Percentiles rank a stretch among this genome's conserved stretches.
phyloP scores from a whole-genome alignment of 495 filamentous ascomycete species.

The Cairneyella variabilis region DNA sequence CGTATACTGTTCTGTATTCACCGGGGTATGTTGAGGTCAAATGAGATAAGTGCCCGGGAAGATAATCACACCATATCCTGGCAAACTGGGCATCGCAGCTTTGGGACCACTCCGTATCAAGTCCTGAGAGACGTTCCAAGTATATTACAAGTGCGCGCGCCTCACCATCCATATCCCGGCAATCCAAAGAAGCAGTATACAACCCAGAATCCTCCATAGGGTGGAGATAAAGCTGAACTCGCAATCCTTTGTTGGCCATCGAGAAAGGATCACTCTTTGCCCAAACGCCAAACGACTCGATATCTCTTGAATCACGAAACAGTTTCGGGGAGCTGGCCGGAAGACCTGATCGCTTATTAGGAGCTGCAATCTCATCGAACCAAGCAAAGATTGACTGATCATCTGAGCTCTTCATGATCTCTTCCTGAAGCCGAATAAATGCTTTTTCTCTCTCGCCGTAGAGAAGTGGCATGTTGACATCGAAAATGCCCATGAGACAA shows the following conservation, averaged over 20 bases:
- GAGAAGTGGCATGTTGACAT: too few species aligned
- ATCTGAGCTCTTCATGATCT: slow-evolving; percentile 20
- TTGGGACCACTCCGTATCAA: not conserved
- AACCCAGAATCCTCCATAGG: not conserved
- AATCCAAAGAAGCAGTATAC: not conserved
- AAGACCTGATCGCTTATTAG: not conserved
- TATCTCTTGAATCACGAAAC: not conserved
- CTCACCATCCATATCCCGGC: not conserved
- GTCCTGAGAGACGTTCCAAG: not conserved
- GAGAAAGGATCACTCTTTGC: not conserved
- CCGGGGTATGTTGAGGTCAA: not conserved
- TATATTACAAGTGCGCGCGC: not conserved
- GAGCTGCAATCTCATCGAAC: slow-evolving; percentile 1
- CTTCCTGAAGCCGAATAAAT: slow-evolving; percentile 23
- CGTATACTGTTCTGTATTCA: not conserved
- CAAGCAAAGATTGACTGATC: slow-evolving; percentile 16
- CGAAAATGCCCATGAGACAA: not conserved
- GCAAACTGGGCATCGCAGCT: not conserved
- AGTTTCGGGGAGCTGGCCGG: not conserved
- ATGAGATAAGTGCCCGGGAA: not conserved
- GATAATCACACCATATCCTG: not conserved
- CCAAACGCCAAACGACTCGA: not conserved
- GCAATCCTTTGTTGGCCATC: not conserved
- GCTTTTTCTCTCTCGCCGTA: slow-evolving; percentile 22
- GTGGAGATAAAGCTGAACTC: not conserved